phyloP scores from a whole-genome alignment of 345 rosid species.

The Syzygium aqueum region DNA sequence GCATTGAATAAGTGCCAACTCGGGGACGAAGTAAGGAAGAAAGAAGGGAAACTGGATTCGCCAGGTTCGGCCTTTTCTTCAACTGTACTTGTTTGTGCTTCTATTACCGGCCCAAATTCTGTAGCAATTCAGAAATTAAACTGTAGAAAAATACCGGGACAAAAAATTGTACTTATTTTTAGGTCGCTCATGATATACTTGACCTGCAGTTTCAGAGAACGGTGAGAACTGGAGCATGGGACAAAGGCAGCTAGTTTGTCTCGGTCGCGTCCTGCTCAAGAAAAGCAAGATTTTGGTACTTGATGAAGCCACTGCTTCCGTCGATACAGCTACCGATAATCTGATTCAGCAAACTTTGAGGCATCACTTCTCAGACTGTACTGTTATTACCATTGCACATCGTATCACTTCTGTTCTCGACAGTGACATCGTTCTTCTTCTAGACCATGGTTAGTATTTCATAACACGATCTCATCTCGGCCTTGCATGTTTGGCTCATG shows the following conservation, averaged over 20 bases:
- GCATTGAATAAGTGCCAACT: slow-evolving; percentile 84
- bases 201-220: slow-evolving; percentile 48
- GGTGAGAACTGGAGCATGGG: slow-evolving; percentile 98
- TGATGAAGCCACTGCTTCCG: slow-evolving; percentile 91
- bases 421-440: slow-evolving; percentile 69
- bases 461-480: neutral
- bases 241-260: slow-evolving; percentile 77
- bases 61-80: slow-evolving; percentile 14
- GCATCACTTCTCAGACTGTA: slow-evolving; percentile 52
- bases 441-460: slow-evolving; percentile 24
- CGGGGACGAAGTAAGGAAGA: slow-evolving; percentile 72
- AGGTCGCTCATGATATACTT: neutral
- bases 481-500: neutral
- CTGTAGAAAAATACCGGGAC: neutral
- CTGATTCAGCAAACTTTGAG: slow-evolving; percentile 67
- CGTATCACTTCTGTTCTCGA: slow-evolving; percentile 78
- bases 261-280: slow-evolving; percentile 75
- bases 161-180: neutral
- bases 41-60: slow-evolving; percentile 63
- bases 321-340: slow-evolving; percentile 77
- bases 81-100: neutral
- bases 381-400: slow-evolving; percentile 74
- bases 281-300: slow-evolving; percentile 73
- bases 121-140: too few species aligned
- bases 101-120: neutral